A percentile compares a stretch with the other conserved stretches of the same genome.
These are phyloP conservation scores for Neurospora pannonica DNA, from an alignment of 495 filamentous ascomycete genomes.

Conservation along the genomic window DNA sequence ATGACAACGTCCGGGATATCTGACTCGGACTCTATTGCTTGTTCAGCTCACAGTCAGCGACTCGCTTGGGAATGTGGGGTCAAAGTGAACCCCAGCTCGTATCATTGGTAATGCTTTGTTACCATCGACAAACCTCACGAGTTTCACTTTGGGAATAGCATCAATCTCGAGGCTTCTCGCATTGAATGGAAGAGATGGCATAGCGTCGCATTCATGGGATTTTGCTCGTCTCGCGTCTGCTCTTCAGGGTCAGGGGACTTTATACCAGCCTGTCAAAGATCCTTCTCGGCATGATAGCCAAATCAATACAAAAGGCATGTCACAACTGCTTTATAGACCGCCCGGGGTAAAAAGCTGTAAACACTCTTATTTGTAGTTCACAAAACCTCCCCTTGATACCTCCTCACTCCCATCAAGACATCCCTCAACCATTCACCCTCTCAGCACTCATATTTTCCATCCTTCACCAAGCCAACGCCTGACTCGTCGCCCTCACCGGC, in stretches of 20 bases:
- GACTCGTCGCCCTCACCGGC: neutral
- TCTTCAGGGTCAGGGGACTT: neutral
- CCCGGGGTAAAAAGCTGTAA: neutral
- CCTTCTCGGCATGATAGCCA: neutral
- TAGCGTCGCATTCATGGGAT: neutral
- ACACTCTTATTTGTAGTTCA: neutral
- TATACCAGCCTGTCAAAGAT: neutral
- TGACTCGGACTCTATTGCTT: neutral
- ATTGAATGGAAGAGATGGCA: neutral
- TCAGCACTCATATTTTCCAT: neutral
- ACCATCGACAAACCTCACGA: neutral
- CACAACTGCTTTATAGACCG: neutral
- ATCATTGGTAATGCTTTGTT: neutral
- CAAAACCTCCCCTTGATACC: neutral
- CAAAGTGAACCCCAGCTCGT: neutral
- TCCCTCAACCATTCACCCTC: neutral
- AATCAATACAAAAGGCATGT: neutral
- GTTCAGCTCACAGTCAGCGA: neutral
- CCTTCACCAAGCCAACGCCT: conserved; percentile 17
- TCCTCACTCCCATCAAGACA: neutral
- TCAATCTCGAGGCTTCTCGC: neutral
- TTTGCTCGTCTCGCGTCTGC: neutral
- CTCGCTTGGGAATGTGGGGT: neutral
- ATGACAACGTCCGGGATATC: neutral
- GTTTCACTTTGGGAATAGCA: neutral